Conservation (phyloP, 2,329 filamentous ascomycete genomes). For the Fusarium sp. region DNA sequence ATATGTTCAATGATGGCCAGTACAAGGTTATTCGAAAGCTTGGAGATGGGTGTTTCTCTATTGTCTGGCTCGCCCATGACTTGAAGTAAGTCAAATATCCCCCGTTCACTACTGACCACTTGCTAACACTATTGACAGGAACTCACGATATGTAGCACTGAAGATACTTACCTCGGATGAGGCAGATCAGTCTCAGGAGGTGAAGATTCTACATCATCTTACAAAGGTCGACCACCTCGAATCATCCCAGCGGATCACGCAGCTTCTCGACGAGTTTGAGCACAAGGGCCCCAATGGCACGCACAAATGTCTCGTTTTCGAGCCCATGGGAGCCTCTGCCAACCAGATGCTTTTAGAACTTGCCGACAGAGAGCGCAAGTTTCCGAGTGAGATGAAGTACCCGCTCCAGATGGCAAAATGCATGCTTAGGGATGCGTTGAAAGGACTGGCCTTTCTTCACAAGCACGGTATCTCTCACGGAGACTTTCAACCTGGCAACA, state of each 20-base stretch:
- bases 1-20: conserved; percentile 50
- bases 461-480: neutral
- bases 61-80: conserved; percentile 56
- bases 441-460: neutral
- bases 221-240: accelerated
- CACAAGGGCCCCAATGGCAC: conserved; percentile 45
- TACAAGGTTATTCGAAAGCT: conserved; percentile 57
- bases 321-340: conserved; percentile 46
- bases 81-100: conserved; percentile 13
- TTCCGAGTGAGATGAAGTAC: neutral
- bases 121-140: neutral
- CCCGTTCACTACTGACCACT: neutral
- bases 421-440: neutral
- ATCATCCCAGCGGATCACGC: conserved; percentile 41
- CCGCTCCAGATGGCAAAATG: neutral
- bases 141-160: neutral
- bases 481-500: conserved; percentile 11
- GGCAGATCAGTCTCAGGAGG: conserved; percentile 15
- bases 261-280: conserved; percentile 41
- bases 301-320: conserved; percentile 45
- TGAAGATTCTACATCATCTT: conserved; percentile 15
- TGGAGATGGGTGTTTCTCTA: conserved; percentile 55
- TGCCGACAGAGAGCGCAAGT: no score
- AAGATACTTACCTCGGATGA: neutral
- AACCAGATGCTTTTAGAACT: neutral